Conservation (phyloP, 129 eudicot species). For the Ambrosia trifida region DNA sequence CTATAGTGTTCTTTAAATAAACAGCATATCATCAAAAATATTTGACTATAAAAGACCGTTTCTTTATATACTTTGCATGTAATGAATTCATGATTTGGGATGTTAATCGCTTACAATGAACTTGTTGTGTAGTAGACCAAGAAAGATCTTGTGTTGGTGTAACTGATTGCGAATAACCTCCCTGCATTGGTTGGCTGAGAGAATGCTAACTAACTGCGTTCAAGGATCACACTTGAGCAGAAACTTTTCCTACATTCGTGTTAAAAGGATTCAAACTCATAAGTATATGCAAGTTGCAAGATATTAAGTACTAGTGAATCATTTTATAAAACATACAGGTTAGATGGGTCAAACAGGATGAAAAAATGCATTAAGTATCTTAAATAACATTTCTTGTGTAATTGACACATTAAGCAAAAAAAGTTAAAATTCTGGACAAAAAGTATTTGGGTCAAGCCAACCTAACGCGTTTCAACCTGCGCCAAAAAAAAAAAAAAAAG, state of each 20-base stretch:
- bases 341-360: not conserved
- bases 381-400: too few relatives aligned
- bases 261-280: slow-evolving; percentile 15
- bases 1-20: too few relatives aligned
- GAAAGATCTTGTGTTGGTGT: slow-evolving; percentile 51
- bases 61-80: slow-evolving; percentile 7
- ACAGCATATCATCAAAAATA: too few relatives aligned
- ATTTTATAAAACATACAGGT: not conserved
- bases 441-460: too few relatives aligned
- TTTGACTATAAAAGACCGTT: not conserved
- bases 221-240: slow-evolving; percentile 38
- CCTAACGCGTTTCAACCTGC: too few relatives aligned
- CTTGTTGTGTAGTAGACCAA: slow-evolving; percentile 60
- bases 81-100: slow-evolving; percentile 7
- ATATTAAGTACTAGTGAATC: not conserved
- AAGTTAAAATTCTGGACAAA: too few relatives aligned
- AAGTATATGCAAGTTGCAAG: not conserved
- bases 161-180: slow-evolving; percentile 68
- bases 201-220: slow-evolving; percentile 59
- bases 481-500: not conserved
- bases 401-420: too few relatives aligned
- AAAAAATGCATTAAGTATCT: not conserved
- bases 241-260: slow-evolving; percentile 67
- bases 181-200: slow-evolving; percentile 80
- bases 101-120: slow-evolving; percentile 25